These are phyloP conservation scores for Phaeotremella skinneri DNA, from an alignment of 768 basidiomycete species.

Conservation along the genomic window DNA sequence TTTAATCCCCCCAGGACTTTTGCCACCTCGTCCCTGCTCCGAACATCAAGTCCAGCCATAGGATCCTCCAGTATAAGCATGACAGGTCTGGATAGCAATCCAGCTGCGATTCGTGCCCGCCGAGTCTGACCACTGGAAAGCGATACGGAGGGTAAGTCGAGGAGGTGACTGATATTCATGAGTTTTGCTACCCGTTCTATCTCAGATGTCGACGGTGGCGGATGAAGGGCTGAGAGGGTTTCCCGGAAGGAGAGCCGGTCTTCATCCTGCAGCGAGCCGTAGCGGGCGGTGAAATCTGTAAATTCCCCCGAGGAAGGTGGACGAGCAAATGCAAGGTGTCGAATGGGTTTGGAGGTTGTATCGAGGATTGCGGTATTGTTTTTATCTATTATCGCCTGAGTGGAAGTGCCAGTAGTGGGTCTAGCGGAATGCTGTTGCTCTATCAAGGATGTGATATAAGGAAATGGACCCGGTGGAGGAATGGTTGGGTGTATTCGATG, in stretches of 20 bases:
- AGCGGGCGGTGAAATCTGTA: constrained; percentile 88
- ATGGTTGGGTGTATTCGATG: constrained; percentile 65
- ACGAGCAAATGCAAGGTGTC: constrained; percentile 52
- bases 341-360: constrained; percentile 62
- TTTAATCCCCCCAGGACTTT: constrained; percentile 44
- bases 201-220: constrained; percentile 36
- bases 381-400: constrained; percentile 60
- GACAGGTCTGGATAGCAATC: constrained; percentile 67
- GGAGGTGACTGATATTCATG: constrained; percentile 62
- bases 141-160: constrained; percentile 81
- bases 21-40: constrained; percentile 40
- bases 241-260: constrained; percentile 74
- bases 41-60: constrained; percentile 51
- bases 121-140: constrained; percentile 90
- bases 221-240: constrained; percentile 54
- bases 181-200: constrained; percentile 60
- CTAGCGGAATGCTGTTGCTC: constrained; percentile 16
- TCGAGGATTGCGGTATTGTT: not conserved
- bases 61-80: constrained; percentile 89
- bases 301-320: constrained; percentile 62
- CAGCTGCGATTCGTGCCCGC: constrained; percentile 75
- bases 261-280: constrained; percentile 81
- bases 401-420: constrained; percentile 53
- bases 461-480: constrained; percentile 71
- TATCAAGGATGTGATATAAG: constrained; percentile 59